A percentile compares a stretch with the other conserved stretches of the same genome.
phyloP scores from a whole-genome alignment of 192 early-diverging fungal species.

The Oehlia diaphana region DNA sequence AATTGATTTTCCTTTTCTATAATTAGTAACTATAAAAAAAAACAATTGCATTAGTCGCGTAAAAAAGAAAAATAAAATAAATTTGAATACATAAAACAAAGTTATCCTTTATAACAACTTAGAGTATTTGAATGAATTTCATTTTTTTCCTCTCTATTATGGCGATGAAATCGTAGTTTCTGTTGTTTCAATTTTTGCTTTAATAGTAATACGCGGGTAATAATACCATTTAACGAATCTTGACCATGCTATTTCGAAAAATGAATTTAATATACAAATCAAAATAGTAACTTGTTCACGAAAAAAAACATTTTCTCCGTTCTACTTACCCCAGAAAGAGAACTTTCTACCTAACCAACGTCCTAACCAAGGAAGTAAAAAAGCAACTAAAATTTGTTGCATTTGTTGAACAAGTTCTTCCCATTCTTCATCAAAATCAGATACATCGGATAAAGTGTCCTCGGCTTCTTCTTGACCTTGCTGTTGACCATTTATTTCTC shows the following conservation, averaged over 20 bases:
- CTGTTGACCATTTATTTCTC: neutral
- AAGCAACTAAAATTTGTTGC: slow-evolving; percentile 7
- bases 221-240: slow-evolving; percentile 29
- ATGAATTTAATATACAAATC: neutral
- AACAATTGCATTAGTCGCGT: neutral
- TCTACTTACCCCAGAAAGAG: slow-evolving; percentile 27
- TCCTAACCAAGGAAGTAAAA: slow-evolving; percentile 17
- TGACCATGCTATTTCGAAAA: slow-evolving; percentile 14
- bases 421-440: slow-evolving; percentile 16
- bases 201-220: neutral
- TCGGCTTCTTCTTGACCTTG: neutral
- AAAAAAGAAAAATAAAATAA: neutral
- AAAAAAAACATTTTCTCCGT: neutral
- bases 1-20: neutral
- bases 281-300: neutral
- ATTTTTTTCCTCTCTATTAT: neutral
- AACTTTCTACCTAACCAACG: slow-evolving; percentile 24
- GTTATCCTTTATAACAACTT: neutral
- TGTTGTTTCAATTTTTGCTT: neutral
- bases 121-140: neutral
- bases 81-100: neutral
- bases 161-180: neutral
- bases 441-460: neutral
- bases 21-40: neutral
- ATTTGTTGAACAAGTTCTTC: slow-evolving; percentile 13